phyloP scores from a whole-genome alignment of 805 yeast genomes.

The Candida coquimbonensis region DNA sequence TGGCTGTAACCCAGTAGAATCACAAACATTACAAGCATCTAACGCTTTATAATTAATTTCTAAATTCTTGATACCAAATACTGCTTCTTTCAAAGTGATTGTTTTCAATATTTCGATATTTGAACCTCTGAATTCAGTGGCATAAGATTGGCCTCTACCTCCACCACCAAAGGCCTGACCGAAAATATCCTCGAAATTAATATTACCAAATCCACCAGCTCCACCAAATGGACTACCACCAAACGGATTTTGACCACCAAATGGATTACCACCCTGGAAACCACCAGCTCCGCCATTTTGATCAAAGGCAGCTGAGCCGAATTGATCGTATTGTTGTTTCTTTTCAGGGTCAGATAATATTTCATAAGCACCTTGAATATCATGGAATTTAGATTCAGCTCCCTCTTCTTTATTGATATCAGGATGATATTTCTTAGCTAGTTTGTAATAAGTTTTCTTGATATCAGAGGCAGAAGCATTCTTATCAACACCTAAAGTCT shows the following conservation, averaged over 20 bases:
- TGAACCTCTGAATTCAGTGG: constrained; percentile 82
- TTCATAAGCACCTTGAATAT: constrained; percentile 91
- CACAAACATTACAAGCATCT: constrained; percentile 72
- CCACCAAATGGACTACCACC: constrained; percentile 40
- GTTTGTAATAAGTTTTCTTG: constrained; percentile 87
- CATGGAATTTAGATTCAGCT: constrained; percentile 86
- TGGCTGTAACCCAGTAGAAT: constrained; percentile 77
- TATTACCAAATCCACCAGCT: constrained; percentile 27
- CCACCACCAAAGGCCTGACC: constrained; percentile 42
- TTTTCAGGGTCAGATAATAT: constrained; percentile 78
- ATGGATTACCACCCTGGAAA: constrained; percentile 30
- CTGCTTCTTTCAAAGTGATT: constrained; percentile 77
- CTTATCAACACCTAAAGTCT: constrained; percentile 68
- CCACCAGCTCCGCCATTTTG: constrained; percentile 27
- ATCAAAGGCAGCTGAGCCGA: constrained; percentile 82
- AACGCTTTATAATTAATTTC: constrained; percentile 65
- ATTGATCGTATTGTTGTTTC: constrained; percentile 85
- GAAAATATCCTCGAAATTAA: constrained; percentile 57
- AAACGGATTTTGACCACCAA: constrained; percentile 38
- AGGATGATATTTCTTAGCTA: constrained; percentile 94
- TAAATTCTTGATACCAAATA: constrained; percentile 64
- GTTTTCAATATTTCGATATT: constrained; percentile 75
- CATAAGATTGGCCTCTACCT: constrained; percentile 36
- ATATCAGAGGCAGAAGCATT: constrained; percentile 74
- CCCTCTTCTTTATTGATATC: constrained; percentile 89